phyloP scores from a whole-genome alignment of 805 yeast genomes.

The Myxozyma geophila region DNA sequence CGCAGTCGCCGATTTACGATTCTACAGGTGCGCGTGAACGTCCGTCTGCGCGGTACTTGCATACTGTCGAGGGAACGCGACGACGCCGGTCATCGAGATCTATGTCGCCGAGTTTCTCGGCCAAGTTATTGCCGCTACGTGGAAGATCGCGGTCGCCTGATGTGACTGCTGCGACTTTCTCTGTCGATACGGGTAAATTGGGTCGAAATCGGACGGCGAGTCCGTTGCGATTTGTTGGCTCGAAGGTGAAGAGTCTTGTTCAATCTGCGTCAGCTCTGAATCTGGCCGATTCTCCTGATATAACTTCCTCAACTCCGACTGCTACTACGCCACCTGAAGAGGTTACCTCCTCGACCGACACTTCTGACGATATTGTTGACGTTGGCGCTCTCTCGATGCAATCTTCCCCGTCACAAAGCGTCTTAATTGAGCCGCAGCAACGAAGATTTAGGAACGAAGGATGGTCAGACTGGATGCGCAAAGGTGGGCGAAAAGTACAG shows the following conservation, averaged over 20 bases:
- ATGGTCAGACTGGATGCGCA: conserved; percentile 39
- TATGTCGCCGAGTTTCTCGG: not conserved
- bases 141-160: conserved; percentile 9
- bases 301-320: not conserved
- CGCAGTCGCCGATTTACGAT: conserved; percentile 17
- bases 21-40: conserved; percentile 20
- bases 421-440: not conserved
- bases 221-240: conserved; percentile 2
- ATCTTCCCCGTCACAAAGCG: conserved; percentile 10
- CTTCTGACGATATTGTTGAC: conserved; percentile 29
- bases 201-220: not conserved
- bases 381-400: conserved; percentile 13
- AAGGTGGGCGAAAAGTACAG: conserved; percentile 35
- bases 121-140: not conserved
- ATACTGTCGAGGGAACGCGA: not conserved
- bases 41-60: conserved; percentile 16
- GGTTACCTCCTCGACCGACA: conserved; percentile 6
- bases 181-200: not conserved
- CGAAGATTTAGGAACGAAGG: conserved; percentile 16
- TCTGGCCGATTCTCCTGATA: not conserved
- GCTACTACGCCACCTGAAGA: conserved; percentile 3
- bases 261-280: conserved; percentile 1
- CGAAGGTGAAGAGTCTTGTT: not conserved
- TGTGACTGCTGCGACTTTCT: not conserved
- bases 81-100: not conserved